A percentile compares a stretch with the other conserved stretches of the same genome.
Conservation (phyloP, 192 early-diverging fungal genomes). For the Gigaspora rosea region DNA sequence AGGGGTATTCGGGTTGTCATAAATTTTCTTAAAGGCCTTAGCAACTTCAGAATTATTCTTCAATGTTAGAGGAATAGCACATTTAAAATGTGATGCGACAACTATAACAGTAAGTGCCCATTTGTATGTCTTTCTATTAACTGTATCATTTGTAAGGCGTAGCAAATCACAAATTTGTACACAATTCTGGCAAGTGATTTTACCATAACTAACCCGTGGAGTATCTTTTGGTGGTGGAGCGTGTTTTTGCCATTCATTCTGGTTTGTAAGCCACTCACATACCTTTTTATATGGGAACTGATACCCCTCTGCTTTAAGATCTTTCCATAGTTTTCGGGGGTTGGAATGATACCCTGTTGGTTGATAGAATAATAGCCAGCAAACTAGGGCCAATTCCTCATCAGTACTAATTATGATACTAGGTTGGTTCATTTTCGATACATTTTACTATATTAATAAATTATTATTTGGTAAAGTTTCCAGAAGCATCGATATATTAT, state of each 20-base stretch:
- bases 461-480: too few species aligned
- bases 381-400: too few species aligned
- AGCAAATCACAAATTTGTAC: not conserved
- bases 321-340: not conserved
- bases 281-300: not conserved
- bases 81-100: not conserved
- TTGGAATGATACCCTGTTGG: constrained; percentile 7
- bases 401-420: too few species aligned
- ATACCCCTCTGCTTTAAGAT: not conserved
- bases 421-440: too few species aligned
- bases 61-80: not conserved
- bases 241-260: constrained; percentile 11
- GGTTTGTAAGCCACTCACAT: not conserved
- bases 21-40: constrained; percentile 1
- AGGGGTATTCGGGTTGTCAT: not conserved
- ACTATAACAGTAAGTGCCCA: not conserved
- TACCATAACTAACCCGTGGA: constrained; percentile 7
- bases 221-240: constrained; percentile 3
- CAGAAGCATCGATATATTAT: too few species aligned
- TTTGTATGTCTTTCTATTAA: not conserved
- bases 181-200: constrained; percentile 3
- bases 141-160: not conserved
- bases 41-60: constrained; percentile 21
- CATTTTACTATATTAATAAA: too few species aligned
- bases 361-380: too few species aligned